These are phyloP conservation scores for Kwoniella europaea DNA, from an alignment of 768 basidiomycete species.

Conservation along the genomic window DNA sequence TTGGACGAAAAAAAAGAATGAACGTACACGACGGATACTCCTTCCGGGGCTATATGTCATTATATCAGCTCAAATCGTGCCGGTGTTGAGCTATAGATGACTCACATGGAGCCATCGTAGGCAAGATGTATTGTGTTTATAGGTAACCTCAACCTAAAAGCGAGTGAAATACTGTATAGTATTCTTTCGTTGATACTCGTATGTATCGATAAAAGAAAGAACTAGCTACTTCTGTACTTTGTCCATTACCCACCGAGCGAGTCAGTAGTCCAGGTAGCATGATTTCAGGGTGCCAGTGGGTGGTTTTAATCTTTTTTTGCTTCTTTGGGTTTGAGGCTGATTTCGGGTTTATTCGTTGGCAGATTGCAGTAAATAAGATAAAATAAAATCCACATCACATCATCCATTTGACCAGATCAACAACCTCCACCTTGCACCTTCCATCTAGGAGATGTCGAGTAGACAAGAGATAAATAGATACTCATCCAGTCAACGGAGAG, in stretches of 20 bases:
- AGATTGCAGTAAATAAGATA: not conserved
- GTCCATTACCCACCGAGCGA: not conserved
- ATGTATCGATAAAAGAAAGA: not conserved
- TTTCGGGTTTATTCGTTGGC: not conserved
- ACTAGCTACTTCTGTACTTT: not conserved
- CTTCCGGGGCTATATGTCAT: constrained; percentile 56
- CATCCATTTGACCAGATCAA: not conserved
- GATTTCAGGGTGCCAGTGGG: not conserved
- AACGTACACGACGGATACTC: constrained; percentile 55
- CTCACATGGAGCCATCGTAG: constrained; percentile 30
- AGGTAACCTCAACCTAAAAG: constrained; percentile 15
- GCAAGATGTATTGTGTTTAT: constrained; percentile 4
- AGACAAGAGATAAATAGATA: not conserved
- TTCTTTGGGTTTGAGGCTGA: not conserved
- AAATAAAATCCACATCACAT: constrained; percentile 10
- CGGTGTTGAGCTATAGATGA: no score
- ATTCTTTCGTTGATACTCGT: not conserved
- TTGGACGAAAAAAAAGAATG: not conserved
- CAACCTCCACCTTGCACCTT: constrained; percentile 16
- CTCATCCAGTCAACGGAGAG: no score
- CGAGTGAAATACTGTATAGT: not conserved
- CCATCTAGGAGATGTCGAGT: not conserved
- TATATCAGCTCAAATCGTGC: no score
- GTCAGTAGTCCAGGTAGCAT: not conserved
- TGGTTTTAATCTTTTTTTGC: not conserved